Conservation (phyloP, 106 monocot species). For the Apostasia shenzhenica region DNA sequence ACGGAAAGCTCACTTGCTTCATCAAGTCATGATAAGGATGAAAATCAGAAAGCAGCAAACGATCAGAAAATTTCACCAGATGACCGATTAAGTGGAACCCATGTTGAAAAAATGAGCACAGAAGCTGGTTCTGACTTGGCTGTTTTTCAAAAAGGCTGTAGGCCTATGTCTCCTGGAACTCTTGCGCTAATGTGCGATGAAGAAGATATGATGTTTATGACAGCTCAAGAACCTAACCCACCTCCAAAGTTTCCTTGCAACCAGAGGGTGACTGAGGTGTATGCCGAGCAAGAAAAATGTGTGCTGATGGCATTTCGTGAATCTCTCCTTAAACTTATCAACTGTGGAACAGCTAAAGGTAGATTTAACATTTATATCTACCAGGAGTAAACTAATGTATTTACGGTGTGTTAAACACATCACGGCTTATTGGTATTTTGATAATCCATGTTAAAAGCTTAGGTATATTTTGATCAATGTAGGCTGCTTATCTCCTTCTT, state of each 20-base stretch:
- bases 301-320: conserved; percentile 53
- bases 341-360: conserved; percentile 60
- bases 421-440: too few species aligned
- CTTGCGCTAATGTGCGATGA: conserved; percentile 77
- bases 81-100: conserved; percentile 17
- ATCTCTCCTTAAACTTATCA: conserved; percentile 46
- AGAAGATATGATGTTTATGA: conserved; percentile 47
- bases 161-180: conserved; percentile 72
- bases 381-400: too few species aligned
- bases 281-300: conserved; percentile 58
- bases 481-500: too few species aligned
- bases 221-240: conserved; percentile 14
- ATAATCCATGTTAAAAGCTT: too few species aligned
- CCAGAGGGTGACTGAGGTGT: conserved; percentile 37
- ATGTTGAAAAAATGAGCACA: conserved; percentile 17
- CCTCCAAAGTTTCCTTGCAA: conserved; percentile 20
- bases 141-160: conserved; percentile 28
- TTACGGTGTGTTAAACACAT: too few species aligned
- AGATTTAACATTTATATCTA: not conserved
- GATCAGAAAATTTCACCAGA: conserved; percentile 12
- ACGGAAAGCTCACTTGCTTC: conserved; percentile 24
- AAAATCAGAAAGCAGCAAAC: conserved; percentile 12
- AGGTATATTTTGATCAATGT: too few species aligned
- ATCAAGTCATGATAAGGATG: conserved; percentile 15
- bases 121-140: conserved; percentile 23